phyloP scores from a whole-genome alignment of 75 land plant species.

The Selaginella tamariscina region DNA sequence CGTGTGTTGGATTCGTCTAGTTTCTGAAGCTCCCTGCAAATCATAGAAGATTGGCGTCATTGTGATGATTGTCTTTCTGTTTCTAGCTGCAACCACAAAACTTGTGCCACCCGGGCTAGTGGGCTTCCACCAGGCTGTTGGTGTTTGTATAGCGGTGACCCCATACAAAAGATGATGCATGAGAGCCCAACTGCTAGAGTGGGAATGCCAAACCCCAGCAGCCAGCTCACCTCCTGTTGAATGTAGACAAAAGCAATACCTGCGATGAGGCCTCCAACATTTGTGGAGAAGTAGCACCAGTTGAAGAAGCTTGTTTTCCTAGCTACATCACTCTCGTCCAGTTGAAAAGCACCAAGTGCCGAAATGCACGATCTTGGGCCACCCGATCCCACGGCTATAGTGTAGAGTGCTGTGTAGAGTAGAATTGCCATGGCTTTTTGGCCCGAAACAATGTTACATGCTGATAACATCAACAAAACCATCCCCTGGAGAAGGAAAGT shows the following conservation, averaged over 20 bases:
- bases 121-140: neutral
- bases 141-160: constrained; percentile 41
- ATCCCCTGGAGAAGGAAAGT: constrained; percentile 18
- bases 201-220: constrained; percentile 27
- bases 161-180: constrained; percentile 27
- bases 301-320: constrained; percentile 58
- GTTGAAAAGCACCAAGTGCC: constrained; percentile 44
- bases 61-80: neutral
- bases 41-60: constrained; percentile 7
- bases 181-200: constrained; percentile 27
- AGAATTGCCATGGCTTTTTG: too few relatives aligned
- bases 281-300: constrained; percentile 50
- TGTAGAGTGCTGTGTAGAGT: neutral
- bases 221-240: constrained; percentile 49
- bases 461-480: constrained; percentile 20
- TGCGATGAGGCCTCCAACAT: constrained; percentile 34
- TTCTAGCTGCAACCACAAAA: neutral
- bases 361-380: neutral
- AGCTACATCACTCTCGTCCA: constrained; percentile 35
- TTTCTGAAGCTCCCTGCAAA: neutral
- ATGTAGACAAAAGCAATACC: constrained; percentile 54
- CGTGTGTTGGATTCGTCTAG: neutral
- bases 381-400: neutral
- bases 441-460: neutral
- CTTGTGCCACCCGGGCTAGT: neutral